These are phyloP conservation scores for Vachellia pachyceras DNA, from an alignment of 306 rosid genomes.

Conservation along the genomic window DNA sequence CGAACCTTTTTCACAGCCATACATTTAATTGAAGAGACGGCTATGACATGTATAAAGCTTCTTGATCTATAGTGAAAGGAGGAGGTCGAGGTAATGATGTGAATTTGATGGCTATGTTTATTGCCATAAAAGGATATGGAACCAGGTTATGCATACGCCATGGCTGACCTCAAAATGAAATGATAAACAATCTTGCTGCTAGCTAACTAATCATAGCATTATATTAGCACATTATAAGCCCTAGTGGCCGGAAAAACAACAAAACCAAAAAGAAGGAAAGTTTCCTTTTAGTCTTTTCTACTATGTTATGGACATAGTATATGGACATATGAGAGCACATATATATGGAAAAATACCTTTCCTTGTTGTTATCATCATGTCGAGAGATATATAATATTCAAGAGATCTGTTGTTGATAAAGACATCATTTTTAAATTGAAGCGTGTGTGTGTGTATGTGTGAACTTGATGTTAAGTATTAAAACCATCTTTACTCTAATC, in stretches of 20 bases:
- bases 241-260: neutral
- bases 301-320: too few relatives aligned
- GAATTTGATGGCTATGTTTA: neutral
- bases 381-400: neutral
- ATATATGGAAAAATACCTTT: neutral
- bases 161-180: neutral
- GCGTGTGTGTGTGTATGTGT: too few relatives aligned
- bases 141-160: neutral
- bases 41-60: neutral
- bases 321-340: neutral
- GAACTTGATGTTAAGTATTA: too few relatives aligned
- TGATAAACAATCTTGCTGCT: neutral
- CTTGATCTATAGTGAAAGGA: neutral
- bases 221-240: neutral
- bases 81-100: neutral
- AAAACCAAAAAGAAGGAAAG: neutral
- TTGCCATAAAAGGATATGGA: neutral
- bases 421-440: too few relatives aligned
- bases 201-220: neutral
- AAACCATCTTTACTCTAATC: neutral
- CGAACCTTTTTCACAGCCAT: too few relatives aligned
- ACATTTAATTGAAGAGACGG: too few relatives aligned
- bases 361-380: slow-evolving; percentile 12
- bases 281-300: neutral
- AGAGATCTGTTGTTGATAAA: neutral